A percentile compares a stretch with the other conserved stretches of the same genome.
These are phyloP conservation scores for Uronychia binucleata DNA, from an alignment of 73 alveolate genomes.

Conservation along the genomic window DNA sequence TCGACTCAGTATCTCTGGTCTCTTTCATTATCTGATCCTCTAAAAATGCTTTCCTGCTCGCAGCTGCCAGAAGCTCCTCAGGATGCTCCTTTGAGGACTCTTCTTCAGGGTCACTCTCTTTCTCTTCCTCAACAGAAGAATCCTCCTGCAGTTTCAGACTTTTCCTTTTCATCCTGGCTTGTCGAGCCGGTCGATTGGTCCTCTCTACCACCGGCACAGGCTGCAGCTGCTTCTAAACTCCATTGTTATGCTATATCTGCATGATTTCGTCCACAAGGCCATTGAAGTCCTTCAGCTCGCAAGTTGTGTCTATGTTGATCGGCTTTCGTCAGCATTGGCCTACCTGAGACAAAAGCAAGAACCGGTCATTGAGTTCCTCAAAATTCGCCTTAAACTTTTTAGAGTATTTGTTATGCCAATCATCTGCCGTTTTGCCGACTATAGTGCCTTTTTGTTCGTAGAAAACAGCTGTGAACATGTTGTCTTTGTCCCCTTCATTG, in stretches of 20 bases:
- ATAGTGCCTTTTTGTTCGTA: neutral
- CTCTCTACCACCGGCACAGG: neutral
- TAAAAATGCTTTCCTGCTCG: too few species aligned
- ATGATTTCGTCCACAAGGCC: neutral
- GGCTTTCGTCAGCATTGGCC: neutral
- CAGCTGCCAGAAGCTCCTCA: too few species aligned
- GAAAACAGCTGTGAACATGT: neutral
- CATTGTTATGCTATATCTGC: neutral
- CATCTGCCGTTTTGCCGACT: neutral
- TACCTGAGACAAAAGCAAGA: neutral
- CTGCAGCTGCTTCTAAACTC: neutral
- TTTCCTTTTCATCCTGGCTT: neutral
- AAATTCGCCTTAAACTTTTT: neutral
- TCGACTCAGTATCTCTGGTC: too few species aligned
- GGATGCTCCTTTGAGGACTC: neutral
- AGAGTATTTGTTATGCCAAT: neutral
- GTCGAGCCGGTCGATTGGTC: neutral
- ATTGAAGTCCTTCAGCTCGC: neutral
- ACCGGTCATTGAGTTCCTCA: neutral
- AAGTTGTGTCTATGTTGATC: neutral
- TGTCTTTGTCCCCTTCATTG: neutral
- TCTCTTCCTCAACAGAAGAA: neutral
- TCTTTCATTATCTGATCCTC: too few species aligned
- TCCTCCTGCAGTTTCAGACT: neutral
- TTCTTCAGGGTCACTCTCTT: neutral